phyloP scores from a whole-genome alignment of 2,329 filamentous ascomycete genomes.

The Fusarium denticulatum region DNA sequence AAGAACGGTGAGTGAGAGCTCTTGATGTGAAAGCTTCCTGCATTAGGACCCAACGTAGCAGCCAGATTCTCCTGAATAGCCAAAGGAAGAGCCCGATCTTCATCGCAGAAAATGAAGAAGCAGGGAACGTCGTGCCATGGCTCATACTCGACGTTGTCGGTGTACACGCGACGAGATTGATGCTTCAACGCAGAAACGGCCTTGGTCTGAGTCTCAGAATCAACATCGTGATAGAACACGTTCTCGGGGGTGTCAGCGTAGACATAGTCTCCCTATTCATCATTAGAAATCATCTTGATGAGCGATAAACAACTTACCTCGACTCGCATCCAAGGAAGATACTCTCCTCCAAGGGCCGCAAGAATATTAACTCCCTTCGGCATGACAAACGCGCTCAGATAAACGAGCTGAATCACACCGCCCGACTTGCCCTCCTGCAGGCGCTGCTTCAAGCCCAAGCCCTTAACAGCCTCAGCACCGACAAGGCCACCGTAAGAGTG shows the following conservation, averaged over 20 bases:
- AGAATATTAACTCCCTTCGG: neutral
- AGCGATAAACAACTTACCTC: neutral
- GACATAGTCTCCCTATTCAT: neutral
- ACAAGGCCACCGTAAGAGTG: slow-evolving; percentile 18
- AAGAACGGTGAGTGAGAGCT: slow-evolving; percentile 13
- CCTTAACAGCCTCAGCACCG: neutral
- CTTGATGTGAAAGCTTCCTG: neutral
- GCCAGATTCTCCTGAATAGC: slow-evolving; percentile 7
- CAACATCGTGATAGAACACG: slow-evolving; percentile 10
- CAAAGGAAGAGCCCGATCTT: slow-evolving; percentile 3
- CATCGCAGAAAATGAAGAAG: slow-evolving; percentile 1
- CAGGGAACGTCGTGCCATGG: slow-evolving; percentile 10
- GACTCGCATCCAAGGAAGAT: slow-evolving; percentile 13
- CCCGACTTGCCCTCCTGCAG: slow-evolving; percentile 4
- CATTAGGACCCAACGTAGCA: neutral
- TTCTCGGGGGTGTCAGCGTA: slow-evolving; percentile 1
- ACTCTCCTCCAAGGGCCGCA: neutral
- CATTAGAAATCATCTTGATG: rapidly evolving
- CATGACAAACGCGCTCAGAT: slow-evolving; percentile 3
- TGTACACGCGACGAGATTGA: slow-evolving; percentile 10
- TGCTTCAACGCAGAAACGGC: neutral
- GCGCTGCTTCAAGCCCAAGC: slow-evolving; percentile 9
- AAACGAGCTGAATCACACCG: slow-evolving; percentile 5
- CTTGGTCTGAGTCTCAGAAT: neutral
- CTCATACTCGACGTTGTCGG: neutral